Percentiles rank a stretch among this genome's conserved stretches.
Conservation (phyloP, 179 eudicot species). For the Spinacia oleracea region DNA sequence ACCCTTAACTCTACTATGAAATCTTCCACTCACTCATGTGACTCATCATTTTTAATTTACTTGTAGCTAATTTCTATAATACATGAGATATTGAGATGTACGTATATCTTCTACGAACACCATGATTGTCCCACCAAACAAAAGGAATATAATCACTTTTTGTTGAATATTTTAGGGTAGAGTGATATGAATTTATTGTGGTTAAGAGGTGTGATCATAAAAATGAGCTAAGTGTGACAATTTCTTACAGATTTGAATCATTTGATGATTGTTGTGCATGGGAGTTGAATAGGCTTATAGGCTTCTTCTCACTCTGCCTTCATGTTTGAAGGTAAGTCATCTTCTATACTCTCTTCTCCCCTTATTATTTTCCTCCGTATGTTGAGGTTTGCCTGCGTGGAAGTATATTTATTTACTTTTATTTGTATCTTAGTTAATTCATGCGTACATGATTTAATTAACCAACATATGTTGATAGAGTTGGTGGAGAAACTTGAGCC, state of each 20-base stretch:
- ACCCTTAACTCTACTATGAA: no score
- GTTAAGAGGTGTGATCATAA: background rate
- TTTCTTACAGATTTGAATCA: background rate
- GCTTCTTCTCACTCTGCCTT: background rate
- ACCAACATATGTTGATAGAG: no score
- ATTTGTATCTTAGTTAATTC: background rate
- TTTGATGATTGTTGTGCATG: background rate
- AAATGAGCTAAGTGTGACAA: background rate
- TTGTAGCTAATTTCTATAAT: no score
- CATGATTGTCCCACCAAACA: constrained; percentile 17
- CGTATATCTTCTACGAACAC: constrained; percentile 4
- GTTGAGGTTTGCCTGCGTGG: no score
- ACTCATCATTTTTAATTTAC: no score
- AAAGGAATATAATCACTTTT: constrained; percentile 1
- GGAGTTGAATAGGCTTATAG: background rate
- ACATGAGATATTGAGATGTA: no score
- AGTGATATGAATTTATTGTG: constrained; percentile 1
- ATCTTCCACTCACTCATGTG: no score
- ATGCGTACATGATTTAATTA: no score
- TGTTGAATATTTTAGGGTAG: constrained; percentile 8
- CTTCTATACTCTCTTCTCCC: no score
- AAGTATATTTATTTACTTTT: no score
- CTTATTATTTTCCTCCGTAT: no score
- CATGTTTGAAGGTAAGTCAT: background rate
- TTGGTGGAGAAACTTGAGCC: no score